Base-by-base conservation (phyloP, 805 yeast species). In the Cyberlindnera nakhonratchasimensis region DNA sequence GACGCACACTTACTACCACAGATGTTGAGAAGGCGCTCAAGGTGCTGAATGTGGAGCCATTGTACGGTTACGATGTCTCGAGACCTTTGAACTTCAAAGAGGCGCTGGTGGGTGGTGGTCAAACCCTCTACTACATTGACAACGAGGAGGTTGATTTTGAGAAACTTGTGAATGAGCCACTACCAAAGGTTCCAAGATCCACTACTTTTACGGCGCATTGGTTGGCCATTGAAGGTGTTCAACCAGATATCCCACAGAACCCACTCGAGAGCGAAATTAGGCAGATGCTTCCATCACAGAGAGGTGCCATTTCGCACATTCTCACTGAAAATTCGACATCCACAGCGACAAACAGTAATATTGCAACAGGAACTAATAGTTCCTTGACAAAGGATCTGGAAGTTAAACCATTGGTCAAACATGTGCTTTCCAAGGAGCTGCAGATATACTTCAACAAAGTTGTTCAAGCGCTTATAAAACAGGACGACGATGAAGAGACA, bases 161-260 rank as follows among this genome's bases (percentile, higher is more conserved):
- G 60, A 86, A 86, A 57, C 70, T 95, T 43, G 86, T 93, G 52
- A 91, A 93, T 60, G 91, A 85, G 60, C 97, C 96, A 24, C 69
- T 93, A 46, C 99, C 99, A 6, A 87, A 84, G 55, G 96, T 95
- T 3, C 99, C 99, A 5, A 75, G 98, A 45, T 81, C 83, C 46
- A 82, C 95, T 3, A 82, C 96, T 1, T 90, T 86, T 62, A 89
- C 98, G 0, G 95, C 97, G 6, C 95, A 86, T 61, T 91, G 99
- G 98, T 71, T 95, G 24, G 98, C 99, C 0, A 86, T 93, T 40
- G 99, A 93, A 64, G 99, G 99, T 44, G 96, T 93, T 8, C 99
- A 93, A 60, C 99, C 99, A 1, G 82, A 93, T 24, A 91, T 93
- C 42, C 95, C 97, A 2, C 99, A 95, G 65, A 93, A 93, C 66